Base-by-base conservation (phyloP, 768 basidiomycete genomes). In the Amanita thiersii region DNA sequence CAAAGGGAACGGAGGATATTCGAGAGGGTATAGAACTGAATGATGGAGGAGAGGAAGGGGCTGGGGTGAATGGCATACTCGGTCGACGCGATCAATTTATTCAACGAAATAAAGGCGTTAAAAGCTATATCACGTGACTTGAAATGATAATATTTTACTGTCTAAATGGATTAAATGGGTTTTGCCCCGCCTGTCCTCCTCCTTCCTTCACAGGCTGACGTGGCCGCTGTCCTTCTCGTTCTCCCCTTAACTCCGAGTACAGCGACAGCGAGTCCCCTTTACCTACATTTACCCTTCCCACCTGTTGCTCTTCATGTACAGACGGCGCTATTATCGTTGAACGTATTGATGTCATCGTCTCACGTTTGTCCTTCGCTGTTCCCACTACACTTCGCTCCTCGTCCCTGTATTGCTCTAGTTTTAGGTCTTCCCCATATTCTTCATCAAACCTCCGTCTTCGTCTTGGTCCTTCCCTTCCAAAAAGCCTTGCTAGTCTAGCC, bases 161-260 rank as follows among this genome's bases (percentile, higher is more conserved):
- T 34, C 5, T 20, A 15, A 39, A 33, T n/a, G 32, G 40, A 33
- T 41, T 40, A 20, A 30, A 40, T 10, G 29, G 14, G 5, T 8
- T 20, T 19, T 19, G 39, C 26, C 50, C 56, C 36, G 47, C 53
- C 43, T 48, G 45, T 40, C 47, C 56, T 12, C 31, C 33, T 30
- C 56, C 57, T 45, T 65, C 64, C 61, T 70, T 72, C 48, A 84
- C 68, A n/a, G 85, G 83, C 58, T 81, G 74, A n/a, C 84, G 72
- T n/a, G 83, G 76, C 52, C 84, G 79, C 3, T 83, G 79, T 25
- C 65, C 71, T 19, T 64, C 63, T 24, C 73, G 77, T 26, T 65
- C 53, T n/a, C 85, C 84, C 7, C 81, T 87, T 39, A 78, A 54
- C 56, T 81, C 74, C 43, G 83, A 77, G 57, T 81, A 89, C 32